Base-by-base conservation (phyloP, 495 filamentous ascomycete species). In the Schizothecium vesticola region DNA sequence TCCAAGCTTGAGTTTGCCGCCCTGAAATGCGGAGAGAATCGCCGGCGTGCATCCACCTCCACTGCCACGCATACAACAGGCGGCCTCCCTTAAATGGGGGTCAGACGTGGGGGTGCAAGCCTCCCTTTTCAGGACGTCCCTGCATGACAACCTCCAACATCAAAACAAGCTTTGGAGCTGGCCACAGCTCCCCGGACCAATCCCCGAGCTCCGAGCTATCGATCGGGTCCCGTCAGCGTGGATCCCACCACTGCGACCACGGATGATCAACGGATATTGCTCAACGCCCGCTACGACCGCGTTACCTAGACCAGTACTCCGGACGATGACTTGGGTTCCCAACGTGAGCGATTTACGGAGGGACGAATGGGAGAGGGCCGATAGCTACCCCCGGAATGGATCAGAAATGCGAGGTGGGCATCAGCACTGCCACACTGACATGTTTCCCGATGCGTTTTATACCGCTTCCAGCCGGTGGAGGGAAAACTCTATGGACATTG, bases 181-280 rank as follows among this genome's bases (percentile, higher is more conserved):
- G 13, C 13, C 0, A 16, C 36, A 63, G 61, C 61, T 64, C 61
- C 31, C 29, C 31, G 21, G 63, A 16, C 63, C 63, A 65, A 65
- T 65, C 63, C 23, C 51, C 16, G 13, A 65, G 63, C 63, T 65
- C 25, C 19, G 63, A 65, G 63, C 63, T 65, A 65, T 65, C 63
- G 51, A 65, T 5, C 24, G 2, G 16, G 25, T 58, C 26, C 19
- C 13, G 55, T 29, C 63, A 57, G 43, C 63, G 19, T 25, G 63
- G 36, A 28, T 51, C 43, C 43, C 16, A 31, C 13, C 22, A n/a
- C 23, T 13, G 13, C 61, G 31, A 5, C 31, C 1, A 23, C 1
- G 13, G 43, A 65, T 65, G 56, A 57, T 33, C 26, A 65, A 65
- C 43, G 24, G 31, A 29, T 29, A 57, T 57, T 56, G 23, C 25